A percentile compares a stretch with the other conserved stretches of the same genome.
These are phyloP conservation scores for Boletus reticuloceps DNA, from an alignment of 768 basidiomycete genomes.

Conservation along the genomic window DNA sequence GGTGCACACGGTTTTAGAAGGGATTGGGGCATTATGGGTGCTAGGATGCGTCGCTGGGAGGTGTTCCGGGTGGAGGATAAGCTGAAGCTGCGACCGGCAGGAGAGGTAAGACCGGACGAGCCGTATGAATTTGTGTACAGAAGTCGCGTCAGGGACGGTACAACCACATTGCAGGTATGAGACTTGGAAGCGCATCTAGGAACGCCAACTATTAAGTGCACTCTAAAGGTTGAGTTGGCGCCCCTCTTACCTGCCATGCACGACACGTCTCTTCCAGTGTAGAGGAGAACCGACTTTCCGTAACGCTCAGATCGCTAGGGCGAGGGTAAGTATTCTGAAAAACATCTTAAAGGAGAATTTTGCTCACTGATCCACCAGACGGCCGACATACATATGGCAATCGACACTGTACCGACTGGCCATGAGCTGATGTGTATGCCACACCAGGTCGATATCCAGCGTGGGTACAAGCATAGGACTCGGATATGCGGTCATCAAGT, in stretches of 20 bases:
- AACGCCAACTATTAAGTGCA: background rate
- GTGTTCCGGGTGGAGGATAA: conserved; percentile 34
- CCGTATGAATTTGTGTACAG: conserved; percentile 42
- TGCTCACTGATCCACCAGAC: conserved; percentile 55
- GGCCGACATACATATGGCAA: conserved; percentile 40
- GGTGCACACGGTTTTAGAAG: conserved; percentile 26
- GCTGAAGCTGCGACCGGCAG: conserved; percentile 29
- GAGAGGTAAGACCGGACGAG: conserved; percentile 22
- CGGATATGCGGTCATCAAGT: conserved; percentile 47
- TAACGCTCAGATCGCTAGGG: conserved; percentile 48
- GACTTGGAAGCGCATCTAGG: conserved; percentile 42
- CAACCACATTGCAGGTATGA: conserved; percentile 63
- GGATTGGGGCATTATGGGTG: conserved; percentile 48
- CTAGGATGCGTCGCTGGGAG: conserved; percentile 55
- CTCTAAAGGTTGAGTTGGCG: background rate
- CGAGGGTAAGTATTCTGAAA: background rate
- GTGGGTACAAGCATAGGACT: conserved; percentile 53
- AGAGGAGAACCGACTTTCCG: conserved; percentile 42
- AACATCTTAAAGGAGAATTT: background rate
- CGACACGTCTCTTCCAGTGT: conserved; percentile 52
- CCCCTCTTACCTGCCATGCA: conserved; percentile 44
- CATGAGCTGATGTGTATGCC: conserved; percentile 73
- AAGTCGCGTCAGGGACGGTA: conserved; percentile 43
- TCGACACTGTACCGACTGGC: conserved; percentile 44
- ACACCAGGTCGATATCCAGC: conserved; percentile 71